Evolutionary conservation across 2,329 filamentous ascomycete species (phyloP).

Genomic region (Ascochyta lentis): DNA sequence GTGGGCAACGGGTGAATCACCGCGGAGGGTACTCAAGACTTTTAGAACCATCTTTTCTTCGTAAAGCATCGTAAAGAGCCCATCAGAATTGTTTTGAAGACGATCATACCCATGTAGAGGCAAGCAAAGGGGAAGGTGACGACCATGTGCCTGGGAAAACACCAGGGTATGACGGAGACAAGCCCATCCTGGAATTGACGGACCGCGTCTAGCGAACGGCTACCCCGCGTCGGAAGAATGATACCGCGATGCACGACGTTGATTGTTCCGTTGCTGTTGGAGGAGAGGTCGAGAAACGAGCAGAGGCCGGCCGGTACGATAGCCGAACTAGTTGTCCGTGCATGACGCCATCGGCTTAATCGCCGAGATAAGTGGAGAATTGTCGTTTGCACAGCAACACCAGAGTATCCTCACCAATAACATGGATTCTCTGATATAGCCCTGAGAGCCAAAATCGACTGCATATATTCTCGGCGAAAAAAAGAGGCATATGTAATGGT

Average conservation of each 20-base stretch:
- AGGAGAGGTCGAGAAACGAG: neutral
- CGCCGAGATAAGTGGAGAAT: neutral
- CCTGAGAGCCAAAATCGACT: too few species aligned
- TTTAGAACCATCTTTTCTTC: neutral
- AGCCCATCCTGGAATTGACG: neutral
- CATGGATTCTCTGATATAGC: too few species aligned
- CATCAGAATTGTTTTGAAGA: neutral
- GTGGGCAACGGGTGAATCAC: neutral
- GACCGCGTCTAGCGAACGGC: neutral
- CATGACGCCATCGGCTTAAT: conserved; percentile 7
- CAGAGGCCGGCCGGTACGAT: neutral
- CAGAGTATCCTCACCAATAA: too few species aligned
- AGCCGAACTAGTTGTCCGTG: neutral
- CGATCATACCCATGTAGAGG: neutral
- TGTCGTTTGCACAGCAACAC: too few species aligned
- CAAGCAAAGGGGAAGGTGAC: conserved; percentile 5
- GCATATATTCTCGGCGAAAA: too few species aligned
- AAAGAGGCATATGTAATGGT: too few species aligned
- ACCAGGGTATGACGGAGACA: neutral
- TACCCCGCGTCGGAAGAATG: conserved; percentile 16
- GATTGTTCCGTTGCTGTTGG: neutral
- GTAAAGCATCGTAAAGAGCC: neutral
- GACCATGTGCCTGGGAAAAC: neutral
- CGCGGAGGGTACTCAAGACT: neutral
- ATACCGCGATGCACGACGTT: neutral